Evolutionary conservation across 257 asterid genomes (phyloP).

Genomic region (Ophiorrhiza pumila): DNA sequence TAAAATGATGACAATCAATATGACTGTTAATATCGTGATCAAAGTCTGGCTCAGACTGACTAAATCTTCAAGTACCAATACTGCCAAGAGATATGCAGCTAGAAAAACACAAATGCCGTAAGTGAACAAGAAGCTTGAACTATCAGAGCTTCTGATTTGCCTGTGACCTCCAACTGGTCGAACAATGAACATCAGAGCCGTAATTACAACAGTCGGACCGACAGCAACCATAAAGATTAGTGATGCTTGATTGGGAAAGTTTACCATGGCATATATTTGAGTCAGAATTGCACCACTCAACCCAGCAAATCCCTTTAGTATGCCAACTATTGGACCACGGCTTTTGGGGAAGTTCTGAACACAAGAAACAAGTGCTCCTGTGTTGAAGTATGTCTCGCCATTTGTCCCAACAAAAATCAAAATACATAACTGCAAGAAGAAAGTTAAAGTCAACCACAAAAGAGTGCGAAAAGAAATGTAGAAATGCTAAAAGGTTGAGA

Average conservation of each 20-base stretch:
- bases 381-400: constrained; percentile 41
- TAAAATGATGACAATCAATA: constrained; percentile 29
- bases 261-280: constrained; percentile 36
- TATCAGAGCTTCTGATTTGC: constrained; percentile 31
- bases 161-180: constrained; percentile 40
- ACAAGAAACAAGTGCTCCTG: constrained; percentile 41
- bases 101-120: constrained; percentile 34
- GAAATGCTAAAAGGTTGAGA: background rate
- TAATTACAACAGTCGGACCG: constrained; percentile 32
- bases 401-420: constrained; percentile 38
- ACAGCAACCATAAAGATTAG: constrained; percentile 36
- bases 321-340: constrained; percentile 41
- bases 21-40: constrained; percentile 22
- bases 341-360: constrained; percentile 39
- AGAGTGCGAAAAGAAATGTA: background rate
- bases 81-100: constrained; percentile 36
- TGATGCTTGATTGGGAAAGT: constrained; percentile 34
- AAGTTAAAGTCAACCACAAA: background rate
- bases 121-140: constrained; percentile 32
- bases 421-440: constrained; percentile 38
- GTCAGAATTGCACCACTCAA: constrained; percentile 42
- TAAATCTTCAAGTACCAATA: constrained; percentile 32
- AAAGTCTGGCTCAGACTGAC: constrained; percentile 23
- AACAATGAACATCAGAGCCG: constrained; percentile 35
- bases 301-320: constrained; percentile 42